Conservation (phyloP, 129 eudicot species). For the Helianthus annuus region HanXRQr2.0-SUNRISE NC_035446.2:85166515-85167014, state of each 20-base stretch:
- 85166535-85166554: too few species aligned
- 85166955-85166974: background rate
- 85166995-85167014: background rate
- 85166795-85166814: background rate
- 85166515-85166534: too few species aligned
- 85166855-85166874: background rate
- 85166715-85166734: background rate
- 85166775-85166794: background rate
- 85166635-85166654: background rate
- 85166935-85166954: background rate
- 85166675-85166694: too few species aligned
- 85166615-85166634: background rate
- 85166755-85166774: too few species aligned
- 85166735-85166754: too few species aligned
- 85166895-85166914: background rate
- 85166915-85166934: background rate
- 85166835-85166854: background rate
- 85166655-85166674: too few species aligned
- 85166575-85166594: background rate
- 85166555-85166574: too few species aligned
- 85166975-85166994: background rate
- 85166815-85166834: background rate
- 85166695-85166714: background rate
- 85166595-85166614: too few species aligned
- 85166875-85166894: background rate